Evolutionary conservation across 2,329 filamentous ascomycete genomes (phyloP).

Genomic region (Fusarium staphyleae): DNA sequence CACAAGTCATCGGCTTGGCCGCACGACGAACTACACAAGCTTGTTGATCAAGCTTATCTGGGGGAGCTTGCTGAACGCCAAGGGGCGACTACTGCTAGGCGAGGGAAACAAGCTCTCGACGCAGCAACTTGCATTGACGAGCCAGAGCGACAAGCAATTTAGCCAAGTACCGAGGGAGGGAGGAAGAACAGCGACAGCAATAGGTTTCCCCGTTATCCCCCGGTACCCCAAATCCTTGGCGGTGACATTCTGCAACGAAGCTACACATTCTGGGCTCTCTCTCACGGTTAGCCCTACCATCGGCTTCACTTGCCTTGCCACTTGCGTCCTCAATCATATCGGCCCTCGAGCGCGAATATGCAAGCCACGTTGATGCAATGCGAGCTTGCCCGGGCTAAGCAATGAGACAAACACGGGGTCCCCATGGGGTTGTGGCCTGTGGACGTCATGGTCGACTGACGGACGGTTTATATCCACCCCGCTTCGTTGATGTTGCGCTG

Average conservation of each 20-base stretch:
- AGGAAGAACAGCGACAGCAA: conserved; percentile 3
- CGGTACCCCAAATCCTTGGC: conserved; percentile 34
- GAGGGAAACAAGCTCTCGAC: conserved; percentile 28
- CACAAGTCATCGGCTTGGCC: conserved; percentile 25
- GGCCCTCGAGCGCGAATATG: not conserved
- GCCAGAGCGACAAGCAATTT: not conserved
- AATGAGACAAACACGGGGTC: not conserved
- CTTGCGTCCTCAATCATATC: not conserved
- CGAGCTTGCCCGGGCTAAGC: not conserved
- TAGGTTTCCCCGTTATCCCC: conserved; percentile 26
- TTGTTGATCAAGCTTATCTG: conserved; percentile 29
- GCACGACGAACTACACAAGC: conserved; percentile 22
- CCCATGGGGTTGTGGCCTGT: not conserved
- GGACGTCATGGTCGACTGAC: not conserved
- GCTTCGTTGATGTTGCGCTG: not conserved
- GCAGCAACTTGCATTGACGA: conserved; percentile 3
- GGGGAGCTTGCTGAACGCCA: conserved; percentile 8
- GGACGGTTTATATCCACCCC: not conserved
- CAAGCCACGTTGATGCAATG: not conserved
- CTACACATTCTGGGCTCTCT: not conserved
- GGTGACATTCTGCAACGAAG: conserved; percentile 8
- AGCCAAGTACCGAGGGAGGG: not conserved
- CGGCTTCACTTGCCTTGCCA: not conserved
- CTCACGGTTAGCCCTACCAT: not conserved
- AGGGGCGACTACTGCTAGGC: conserved; percentile 12